Evolutionary conservation across 2,329 filamentous ascomycete species (phyloP).

Genomic region (Fusarium poae): DNA sequence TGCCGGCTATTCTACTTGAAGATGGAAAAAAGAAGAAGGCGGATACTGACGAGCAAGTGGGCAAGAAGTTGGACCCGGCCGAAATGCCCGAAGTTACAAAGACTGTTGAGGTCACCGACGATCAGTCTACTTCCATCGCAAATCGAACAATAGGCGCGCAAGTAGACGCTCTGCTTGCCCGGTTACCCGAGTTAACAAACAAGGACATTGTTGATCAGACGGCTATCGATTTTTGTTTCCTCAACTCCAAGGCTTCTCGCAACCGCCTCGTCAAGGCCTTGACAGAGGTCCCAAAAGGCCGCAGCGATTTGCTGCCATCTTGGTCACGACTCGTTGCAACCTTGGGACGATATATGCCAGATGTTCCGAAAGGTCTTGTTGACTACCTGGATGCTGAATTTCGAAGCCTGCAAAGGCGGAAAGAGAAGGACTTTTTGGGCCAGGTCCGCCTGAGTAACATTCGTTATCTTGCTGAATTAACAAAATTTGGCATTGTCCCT

Average conservation of each 20-base stretch:
- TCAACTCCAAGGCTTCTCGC: slow-evolving; percentile 97
- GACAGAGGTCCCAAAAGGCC: slow-evolving; percentile 94
- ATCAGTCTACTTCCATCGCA: slow-evolving; percentile 91
- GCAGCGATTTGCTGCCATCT: slow-evolving; percentile 88
- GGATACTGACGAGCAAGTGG: slow-evolving; percentile 84
- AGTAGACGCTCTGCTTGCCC: slow-evolving; percentile 88
- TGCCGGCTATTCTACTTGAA: slow-evolving; percentile 92
- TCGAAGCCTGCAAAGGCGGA: slow-evolving; percentile 93
- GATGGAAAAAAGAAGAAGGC: slow-evolving; percentile 94
- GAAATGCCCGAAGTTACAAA: slow-evolving; percentile 67
- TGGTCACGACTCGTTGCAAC: slow-evolving; percentile 96
- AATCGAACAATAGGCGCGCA: slow-evolving; percentile 99
- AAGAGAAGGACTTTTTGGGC: slow-evolving; percentile 96
- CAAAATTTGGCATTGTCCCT: slow-evolving; percentile 97
- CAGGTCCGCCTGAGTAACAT: slow-evolving; percentile 95
- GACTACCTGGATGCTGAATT: slow-evolving; percentile 97
- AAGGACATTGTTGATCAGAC: slow-evolving; percentile 94
- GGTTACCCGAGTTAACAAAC: slow-evolving; percentile 89
- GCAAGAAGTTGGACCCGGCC: slow-evolving; percentile 75
- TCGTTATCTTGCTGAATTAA: slow-evolving; percentile 96
- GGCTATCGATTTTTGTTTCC: slow-evolving; percentile 96
- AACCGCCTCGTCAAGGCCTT: slow-evolving; percentile 94
- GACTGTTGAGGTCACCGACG: slow-evolving; percentile 71
- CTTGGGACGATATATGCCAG: slow-evolving; percentile 91
- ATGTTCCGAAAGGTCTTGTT: slow-evolving; percentile 92